Evolutionary conservation across 148 eudicot species (phyloP).

Genomic region (Cornus kousa): DNA sequence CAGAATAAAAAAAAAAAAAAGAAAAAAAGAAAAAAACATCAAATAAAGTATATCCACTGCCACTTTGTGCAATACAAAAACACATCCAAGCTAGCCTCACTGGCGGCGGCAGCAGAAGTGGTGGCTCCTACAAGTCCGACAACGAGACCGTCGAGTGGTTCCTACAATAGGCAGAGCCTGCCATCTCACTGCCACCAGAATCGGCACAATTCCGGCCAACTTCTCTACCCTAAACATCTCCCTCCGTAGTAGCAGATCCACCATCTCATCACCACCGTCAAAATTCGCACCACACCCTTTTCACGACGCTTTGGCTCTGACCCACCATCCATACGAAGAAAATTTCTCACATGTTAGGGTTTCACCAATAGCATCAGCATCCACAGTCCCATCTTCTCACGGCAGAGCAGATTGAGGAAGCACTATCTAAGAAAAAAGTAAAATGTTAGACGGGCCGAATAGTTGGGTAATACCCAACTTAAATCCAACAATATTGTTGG

Average conservation of each 20-base stretch:
- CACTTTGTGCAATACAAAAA: too few species aligned
- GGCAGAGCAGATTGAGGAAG: conserved; percentile 30
- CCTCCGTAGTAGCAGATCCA: conserved; percentile 41
- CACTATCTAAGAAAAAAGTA: conserved; percentile 8
- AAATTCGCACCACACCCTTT: conserved; percentile 43
- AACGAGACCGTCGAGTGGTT: conserved; percentile 65
- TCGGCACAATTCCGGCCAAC: conserved; percentile 59
- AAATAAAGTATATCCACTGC: too few species aligned
- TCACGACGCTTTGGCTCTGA: conserved; percentile 31
- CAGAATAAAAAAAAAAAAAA: too few species aligned
- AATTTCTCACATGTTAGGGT: conserved; percentile 57
- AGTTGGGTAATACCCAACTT: too few species aligned
- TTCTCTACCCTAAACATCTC: conserved; percentile 53
- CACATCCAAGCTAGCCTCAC: conserved; percentile 10
- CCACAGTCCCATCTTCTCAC: conserved; percentile 25
- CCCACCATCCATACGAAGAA: conserved; percentile 37
- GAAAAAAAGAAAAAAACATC: too few species aligned
- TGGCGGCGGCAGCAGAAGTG: too few species aligned
- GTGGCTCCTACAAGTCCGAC: conserved; percentile 39
- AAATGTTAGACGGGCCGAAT: too few species aligned
- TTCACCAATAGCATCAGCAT: conserved; percentile 25
- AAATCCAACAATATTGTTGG: too few species aligned
- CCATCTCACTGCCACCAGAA: conserved; percentile 55
- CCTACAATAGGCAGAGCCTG: conserved; percentile 56
- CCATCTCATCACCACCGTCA: conserved; percentile 45